Conservation (phyloP, 352 stramenopile genomes). For the Globisporangium splendens region DNA sequence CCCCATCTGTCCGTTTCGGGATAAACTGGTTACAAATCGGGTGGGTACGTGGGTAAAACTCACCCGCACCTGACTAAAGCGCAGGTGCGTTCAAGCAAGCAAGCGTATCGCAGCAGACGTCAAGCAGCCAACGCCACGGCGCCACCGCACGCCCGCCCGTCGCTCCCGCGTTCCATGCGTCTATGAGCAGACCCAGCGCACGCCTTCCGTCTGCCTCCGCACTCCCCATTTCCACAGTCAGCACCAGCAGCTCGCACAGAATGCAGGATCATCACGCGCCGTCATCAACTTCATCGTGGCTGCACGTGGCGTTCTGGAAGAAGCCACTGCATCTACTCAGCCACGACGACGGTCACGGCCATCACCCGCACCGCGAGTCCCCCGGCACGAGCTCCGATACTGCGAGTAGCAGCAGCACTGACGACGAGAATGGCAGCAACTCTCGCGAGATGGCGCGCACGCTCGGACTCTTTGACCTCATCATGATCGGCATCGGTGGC, state of each 20-base stretch:
- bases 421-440: conserved; percentile 1
- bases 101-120: neutral
- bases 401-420: conserved; percentile 14
- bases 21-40: neutral
- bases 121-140: neutral
- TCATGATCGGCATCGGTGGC: conserved; percentile 92
- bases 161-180: conserved; percentile 1
- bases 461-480: conserved; percentile 89
- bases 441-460: conserved; percentile 46
- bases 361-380: conserved; percentile 12
- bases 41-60: neutral
- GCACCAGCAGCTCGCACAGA: neutral
- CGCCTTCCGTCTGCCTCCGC: neutral
- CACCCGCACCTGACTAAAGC: neutral
- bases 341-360: conserved; percentile 14
- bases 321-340: conserved; percentile 57
- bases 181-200: conserved; percentile 7
- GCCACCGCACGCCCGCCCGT: neutral
- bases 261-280: neutral
- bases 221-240: too few relatives aligned
- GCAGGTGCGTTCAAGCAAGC: neutral
- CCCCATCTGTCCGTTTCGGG: too few relatives aligned
- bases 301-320: conserved; percentile 69
- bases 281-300: conserved; percentile 3
- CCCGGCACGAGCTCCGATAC: conserved; percentile 5